These are phyloP conservation scores for Phalaenopsis hybrid DNA, from an alignment of 116 monocot genomes.

Conservation along the genomic window DNA sequence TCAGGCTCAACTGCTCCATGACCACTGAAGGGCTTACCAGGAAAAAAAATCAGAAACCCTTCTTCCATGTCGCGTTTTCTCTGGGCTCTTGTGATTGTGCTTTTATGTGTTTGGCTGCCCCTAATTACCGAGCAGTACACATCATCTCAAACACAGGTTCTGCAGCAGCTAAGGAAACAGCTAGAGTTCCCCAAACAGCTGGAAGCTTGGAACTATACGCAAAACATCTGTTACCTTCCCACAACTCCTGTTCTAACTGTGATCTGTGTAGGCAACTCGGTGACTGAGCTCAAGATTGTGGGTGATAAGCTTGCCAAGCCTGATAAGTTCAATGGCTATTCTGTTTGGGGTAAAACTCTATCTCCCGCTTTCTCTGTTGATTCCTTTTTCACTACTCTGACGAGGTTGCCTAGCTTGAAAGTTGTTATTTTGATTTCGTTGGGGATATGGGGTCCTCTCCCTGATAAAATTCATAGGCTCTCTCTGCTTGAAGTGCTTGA, in stretches of 20 bases:
- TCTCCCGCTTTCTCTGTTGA: slow-evolving; percentile 56
- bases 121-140: slow-evolving; percentile 38
- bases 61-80: slow-evolving; percentile 25
- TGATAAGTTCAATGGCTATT: slow-evolving; percentile 39
- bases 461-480: slow-evolving; percentile 80
- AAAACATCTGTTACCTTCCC: slow-evolving; percentile 46
- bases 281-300: slow-evolving; percentile 71
- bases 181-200: slow-evolving; percentile 67
- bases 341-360: slow-evolving; percentile 40
- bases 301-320: slow-evolving; percentile 58
- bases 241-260: slow-evolving; percentile 30
- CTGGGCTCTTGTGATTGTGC: slow-evolving; percentile 8
- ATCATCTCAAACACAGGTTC: slow-evolving; percentile 44
- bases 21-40: not conserved
- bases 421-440: slow-evolving; percentile 79
- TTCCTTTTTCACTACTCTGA: slow-evolving; percentile 79
- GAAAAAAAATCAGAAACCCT: not conserved
- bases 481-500: slow-evolving; percentile 81
- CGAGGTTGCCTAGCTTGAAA: slow-evolving; percentile 63
- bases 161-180: slow-evolving; percentile 79
- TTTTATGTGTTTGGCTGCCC: slow-evolving; percentile 22
- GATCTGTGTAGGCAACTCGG: slow-evolving; percentile 39
- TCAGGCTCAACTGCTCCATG: not conserved
- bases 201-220: slow-evolving; percentile 46
- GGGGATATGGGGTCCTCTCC: slow-evolving; percentile 89